phyloP scores from a whole-genome alignment of 768 basidiomycete genomes.

The Vishniacozyma victoriae region DNA sequence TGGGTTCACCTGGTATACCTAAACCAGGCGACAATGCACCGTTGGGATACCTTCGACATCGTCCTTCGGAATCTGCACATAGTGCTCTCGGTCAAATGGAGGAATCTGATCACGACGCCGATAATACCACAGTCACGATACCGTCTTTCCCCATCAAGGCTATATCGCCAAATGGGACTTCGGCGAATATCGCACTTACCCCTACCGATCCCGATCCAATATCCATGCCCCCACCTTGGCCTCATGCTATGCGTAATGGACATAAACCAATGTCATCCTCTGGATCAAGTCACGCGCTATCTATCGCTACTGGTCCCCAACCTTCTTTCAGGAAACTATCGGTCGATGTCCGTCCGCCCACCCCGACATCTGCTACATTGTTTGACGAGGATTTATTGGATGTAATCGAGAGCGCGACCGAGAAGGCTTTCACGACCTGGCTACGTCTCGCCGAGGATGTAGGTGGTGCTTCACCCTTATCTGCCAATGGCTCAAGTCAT shows the following conservation, averaged over 20 bases:
- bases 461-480: conserved; percentile 20
- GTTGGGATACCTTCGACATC: conserved; percentile 20
- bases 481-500: conserved; percentile 7
- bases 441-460: conserved; percentile 68
- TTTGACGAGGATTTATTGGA: conserved; percentile 74
- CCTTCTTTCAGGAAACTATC: conserved; percentile 38
- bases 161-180: conserved; percentile 9
- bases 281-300: conserved; percentile 48
- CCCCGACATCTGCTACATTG: conserved; percentile 55
- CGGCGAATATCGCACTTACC: conserved; percentile 12
- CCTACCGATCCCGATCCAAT: conserved; percentile 24
- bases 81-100: conserved; percentile 12
- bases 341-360: conserved; percentile 46
- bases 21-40: background rate
- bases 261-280: conserved; percentile 46
- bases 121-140: conserved; percentile 5
- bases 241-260: conserved; percentile 46
- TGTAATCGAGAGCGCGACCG: conserved; percentile 70
- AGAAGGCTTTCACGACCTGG: conserved; percentile 77
- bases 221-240: conserved; percentile 26
- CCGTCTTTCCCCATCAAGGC: conserved; percentile 1
- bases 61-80: conserved; percentile 23
- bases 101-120: conserved; percentile 17
- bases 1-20: conserved; percentile 31
- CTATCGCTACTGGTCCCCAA: conserved; percentile 10